Evolutionary conservation across 257 asterid species (phyloP).

Genomic region (Rubia yunnanensis): DNA sequence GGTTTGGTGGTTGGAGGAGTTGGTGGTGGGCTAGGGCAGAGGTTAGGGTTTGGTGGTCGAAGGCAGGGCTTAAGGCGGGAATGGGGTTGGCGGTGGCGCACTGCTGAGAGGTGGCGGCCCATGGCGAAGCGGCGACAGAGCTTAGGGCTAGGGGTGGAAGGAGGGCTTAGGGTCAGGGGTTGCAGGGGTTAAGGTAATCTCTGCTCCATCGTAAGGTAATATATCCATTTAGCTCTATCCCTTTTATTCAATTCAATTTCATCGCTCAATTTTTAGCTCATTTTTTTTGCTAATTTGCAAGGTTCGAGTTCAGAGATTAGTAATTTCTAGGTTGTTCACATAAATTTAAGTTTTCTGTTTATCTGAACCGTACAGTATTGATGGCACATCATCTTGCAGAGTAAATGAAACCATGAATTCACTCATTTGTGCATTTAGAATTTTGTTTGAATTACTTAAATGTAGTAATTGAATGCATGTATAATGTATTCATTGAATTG

Average conservation of each 20-base stretch:
- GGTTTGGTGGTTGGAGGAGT: too few species aligned
- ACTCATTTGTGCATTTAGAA: not conserved
- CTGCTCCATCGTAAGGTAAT: constrained; percentile 8
- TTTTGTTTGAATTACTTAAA: not conserved
- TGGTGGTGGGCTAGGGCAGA: too few species aligned
- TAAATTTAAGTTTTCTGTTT: not conserved
- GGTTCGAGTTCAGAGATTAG: not conserved
- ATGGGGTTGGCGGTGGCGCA: too few species aligned
- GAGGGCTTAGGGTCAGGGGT: too few species aligned
- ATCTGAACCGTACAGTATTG: not conserved
- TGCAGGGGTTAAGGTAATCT: too few species aligned
- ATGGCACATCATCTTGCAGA: not conserved
- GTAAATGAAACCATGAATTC: not conserved
- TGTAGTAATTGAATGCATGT: not conserved
- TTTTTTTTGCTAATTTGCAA: not conserved
- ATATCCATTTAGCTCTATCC: not conserved
- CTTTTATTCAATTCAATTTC: not conserved
- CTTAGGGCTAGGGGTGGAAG: too few species aligned
- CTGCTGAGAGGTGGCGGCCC: too few species aligned
- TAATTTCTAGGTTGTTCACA: not conserved
- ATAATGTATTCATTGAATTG: too few species aligned
- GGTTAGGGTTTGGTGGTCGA: too few species aligned
- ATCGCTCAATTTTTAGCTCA: not conserved
- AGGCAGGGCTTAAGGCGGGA: too few species aligned
- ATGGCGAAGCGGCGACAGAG: too few species aligned